phyloP scores from a whole-genome alignment of 2,329 filamentous ascomycete species.

The Microascus cirrosus region DNA sequence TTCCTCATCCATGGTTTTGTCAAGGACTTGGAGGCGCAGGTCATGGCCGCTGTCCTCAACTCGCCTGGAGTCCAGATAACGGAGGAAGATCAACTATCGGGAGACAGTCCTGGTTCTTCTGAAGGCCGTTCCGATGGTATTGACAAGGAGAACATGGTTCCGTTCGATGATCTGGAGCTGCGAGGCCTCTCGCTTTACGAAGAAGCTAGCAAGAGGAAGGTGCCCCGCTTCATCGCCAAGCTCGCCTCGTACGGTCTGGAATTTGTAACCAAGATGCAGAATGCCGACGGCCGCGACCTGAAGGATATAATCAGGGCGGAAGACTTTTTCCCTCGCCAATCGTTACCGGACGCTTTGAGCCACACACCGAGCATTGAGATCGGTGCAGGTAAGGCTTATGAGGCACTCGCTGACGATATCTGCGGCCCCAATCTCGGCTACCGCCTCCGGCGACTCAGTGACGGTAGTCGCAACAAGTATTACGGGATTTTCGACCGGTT shows the following conservation, averaged over 20 bases:
- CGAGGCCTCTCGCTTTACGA: neutral
- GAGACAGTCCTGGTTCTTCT: neutral
- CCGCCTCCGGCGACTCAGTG: neutral
- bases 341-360: no score
- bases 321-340: no score
- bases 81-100: neutral
- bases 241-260: neutral
- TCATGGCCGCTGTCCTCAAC: neutral
- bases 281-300: neutral
- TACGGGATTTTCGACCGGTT: neutral
- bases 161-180: neutral
- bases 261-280: neutral
- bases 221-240: no score
- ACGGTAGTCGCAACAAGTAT: neutral
- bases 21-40: neutral
- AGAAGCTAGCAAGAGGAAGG: no score
- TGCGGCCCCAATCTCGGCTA: neutral
- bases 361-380: no score
- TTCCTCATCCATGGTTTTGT: neutral
- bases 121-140: neutral
- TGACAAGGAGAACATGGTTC: neutral
- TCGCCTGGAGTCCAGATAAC: neutral
- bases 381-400: no score
- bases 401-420: no score
- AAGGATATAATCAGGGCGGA: neutral